A percentile compares a stretch with the other conserved stretches of the same genome.
Evolutionary conservation across 2,329 filamentous ascomycete genomes (phyloP).

Genomic region (Metarhizium humberi): DNA sequence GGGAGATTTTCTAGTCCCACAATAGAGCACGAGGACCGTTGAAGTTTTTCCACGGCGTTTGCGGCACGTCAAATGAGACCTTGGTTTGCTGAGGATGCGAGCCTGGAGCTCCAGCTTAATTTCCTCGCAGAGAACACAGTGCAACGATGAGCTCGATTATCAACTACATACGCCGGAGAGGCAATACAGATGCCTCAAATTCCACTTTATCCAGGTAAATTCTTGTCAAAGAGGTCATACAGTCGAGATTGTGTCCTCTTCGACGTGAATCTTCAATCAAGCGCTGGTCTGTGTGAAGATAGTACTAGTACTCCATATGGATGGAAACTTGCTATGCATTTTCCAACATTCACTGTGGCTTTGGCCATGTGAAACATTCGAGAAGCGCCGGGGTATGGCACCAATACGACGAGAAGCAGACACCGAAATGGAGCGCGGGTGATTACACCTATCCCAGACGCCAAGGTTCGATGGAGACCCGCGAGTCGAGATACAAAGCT

Average conservation of each 20-base stretch:
- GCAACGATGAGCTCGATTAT: not conserved
- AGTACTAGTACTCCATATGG: no score
- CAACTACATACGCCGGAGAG: not conserved
- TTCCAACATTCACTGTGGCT: no score
- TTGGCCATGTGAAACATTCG: no score
- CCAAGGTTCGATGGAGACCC: not conserved
- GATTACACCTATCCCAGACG: not conserved
- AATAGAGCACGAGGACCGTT: constrained; percentile 4
- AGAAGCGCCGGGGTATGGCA: not conserved
- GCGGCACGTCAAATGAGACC: not conserved
- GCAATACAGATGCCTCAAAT: no score
- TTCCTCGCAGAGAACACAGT: not conserved
- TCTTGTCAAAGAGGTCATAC: no score
- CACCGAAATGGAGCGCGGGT: not conserved
- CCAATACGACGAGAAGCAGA: not conserved
- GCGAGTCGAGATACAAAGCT: not conserved
- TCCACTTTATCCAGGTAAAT: no score
- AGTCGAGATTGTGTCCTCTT: no score
- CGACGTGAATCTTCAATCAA: no score
- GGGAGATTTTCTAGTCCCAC: not conserved
- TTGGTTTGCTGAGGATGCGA: no score
- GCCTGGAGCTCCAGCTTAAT: no score
- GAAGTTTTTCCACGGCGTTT: not conserved
- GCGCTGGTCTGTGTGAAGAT: no score
- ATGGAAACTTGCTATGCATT: no score